These are phyloP conservation scores for Plasmodium malariae DNA, from an alignment of 169 alveolate species.

Conservation along the genomic window DNA sequence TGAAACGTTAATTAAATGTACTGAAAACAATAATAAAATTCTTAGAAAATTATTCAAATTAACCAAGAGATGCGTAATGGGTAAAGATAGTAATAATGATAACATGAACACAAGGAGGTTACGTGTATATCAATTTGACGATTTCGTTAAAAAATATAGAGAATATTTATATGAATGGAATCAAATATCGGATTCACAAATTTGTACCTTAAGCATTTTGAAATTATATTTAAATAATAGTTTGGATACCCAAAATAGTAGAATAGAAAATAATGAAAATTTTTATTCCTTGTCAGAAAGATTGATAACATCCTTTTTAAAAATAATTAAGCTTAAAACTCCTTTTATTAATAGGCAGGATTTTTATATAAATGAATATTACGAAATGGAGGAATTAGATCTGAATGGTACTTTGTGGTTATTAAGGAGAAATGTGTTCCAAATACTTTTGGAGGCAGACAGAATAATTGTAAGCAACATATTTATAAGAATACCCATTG, in stretches of 20 bases:
- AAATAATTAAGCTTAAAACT: constrained; percentile 62
- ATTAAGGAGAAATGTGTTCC: constrained; percentile 72
- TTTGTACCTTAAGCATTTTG: constrained; percentile 65
- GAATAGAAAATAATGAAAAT: constrained; percentile 72
- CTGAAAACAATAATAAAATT: constrained; percentile 71
- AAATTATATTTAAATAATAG: constrained; percentile 59
- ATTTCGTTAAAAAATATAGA: constrained; percentile 28
- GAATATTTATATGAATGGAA: constrained; percentile 75
- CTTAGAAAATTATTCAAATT: constrained; percentile 21
- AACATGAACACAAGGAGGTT: not conserved
- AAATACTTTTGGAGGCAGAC: constrained; percentile 71
- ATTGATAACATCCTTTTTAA: constrained; percentile 52
- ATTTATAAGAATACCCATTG: constrained; percentile 61
- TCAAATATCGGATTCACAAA: constrained; percentile 62
- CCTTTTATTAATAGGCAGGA: constrained; percentile 51
- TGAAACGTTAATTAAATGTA: constrained; percentile 57
- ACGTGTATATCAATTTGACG: not conserved
- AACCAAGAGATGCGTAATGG: constrained; percentile 16
- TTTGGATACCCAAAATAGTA: constrained; percentile 10
- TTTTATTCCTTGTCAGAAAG: constrained; percentile 69
- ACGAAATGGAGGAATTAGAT: constrained; percentile 74
- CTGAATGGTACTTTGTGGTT: constrained; percentile 70
- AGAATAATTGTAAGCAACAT: constrained; percentile 73
- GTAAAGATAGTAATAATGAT: not conserved
- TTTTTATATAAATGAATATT: constrained; percentile 23